Base-by-base conservation (phyloP, 495 filamentous ascomycete species). In the Talaromyces proteolyticus region DNA sequence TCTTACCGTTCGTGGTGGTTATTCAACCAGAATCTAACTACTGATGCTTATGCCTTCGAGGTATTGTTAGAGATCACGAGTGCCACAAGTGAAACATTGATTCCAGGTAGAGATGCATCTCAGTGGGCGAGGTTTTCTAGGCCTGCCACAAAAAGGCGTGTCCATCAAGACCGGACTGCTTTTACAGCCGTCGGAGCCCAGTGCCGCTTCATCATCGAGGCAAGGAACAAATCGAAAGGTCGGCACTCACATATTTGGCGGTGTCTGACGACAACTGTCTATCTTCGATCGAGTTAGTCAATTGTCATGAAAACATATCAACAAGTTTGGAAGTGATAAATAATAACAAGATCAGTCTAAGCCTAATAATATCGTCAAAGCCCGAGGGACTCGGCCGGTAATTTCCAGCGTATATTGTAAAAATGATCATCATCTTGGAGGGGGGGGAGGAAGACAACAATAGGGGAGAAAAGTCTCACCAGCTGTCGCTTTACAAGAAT, bases 101-200 rank as follows among this genome's bases (percentile, higher is more conserved):
- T 10, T 42, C 29, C 21, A 36, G 12, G 34, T 45, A 51, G 51
- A 45, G 22, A 37, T 10, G 39, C 49, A 64, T 73, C 68, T 97
- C 93, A 98, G 93, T 91, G 88, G 91, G 89, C 91, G 81, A 95
- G 91, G 93, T 96, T 98, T 98, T 96, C 92, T 96, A 96, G 89
- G 93, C 92, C 91, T 95, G 89, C 89, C 91, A 65, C 89, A 88
- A 89, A 81, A 77, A 80, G 90, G 89, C 89, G 74, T 93, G 72
- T 95, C 89, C 83, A 74, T 91, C 88, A 90, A 75, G 70, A 72
- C 69, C 70, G 70, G 57, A 65, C 66, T 70, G 53, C 66, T 59
- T 73, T 57, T 56, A 59, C 67, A 63, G 75, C 69, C 72, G 69
- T 97, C 92, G 89, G 91, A 95, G 93, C 94, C 93, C 93, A 98